A percentile compares a stretch with the other conserved stretches of the same genome.
Conservation (phyloP, 495 filamentous ascomycete species). For the Aspergillus conjunctus region DNA sequence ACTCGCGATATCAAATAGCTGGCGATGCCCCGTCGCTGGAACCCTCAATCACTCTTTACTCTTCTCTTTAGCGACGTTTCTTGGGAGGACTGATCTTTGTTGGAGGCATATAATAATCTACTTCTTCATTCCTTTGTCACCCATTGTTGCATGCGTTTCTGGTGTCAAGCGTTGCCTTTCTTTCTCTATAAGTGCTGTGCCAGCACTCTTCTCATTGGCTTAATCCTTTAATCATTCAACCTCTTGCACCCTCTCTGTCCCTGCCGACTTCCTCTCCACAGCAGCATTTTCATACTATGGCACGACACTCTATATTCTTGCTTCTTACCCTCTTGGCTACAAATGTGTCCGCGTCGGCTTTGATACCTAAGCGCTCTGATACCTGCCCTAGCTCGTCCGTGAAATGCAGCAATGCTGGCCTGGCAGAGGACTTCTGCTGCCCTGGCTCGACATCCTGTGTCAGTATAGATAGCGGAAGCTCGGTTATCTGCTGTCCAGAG, state of each 20-base stretch:
- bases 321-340: slow-evolving; percentile 30
- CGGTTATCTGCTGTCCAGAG: slow-evolving; percentile 76
- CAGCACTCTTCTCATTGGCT: neutral
- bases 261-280: neutral
- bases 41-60: neutral
- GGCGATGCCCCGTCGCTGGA: neutral
- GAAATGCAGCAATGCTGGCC: slow-evolving; percentile 53
- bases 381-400: slow-evolving; percentile 51
- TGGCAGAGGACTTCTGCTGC: slow-evolving; percentile 80
- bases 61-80: neutral
- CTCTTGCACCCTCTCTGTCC: neutral
- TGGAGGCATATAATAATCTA: neutral
- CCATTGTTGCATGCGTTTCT: neutral
- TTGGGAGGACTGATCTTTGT: neutral
- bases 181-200: neutral
- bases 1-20: slow-evolving; percentile 22
- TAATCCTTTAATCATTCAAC: neutral
- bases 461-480: slow-evolving; percentile 63
- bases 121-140: slow-evolving; percentile 3
- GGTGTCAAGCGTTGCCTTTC: neutral
- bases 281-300: slow-evolving; percentile 3
- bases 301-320: slow-evolving; percentile 25
- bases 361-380: slow-evolving; percentile 36
- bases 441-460: slow-evolving; percentile 61
- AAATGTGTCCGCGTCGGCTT: slow-evolving; percentile 31